Evolutionary conservation across 768 basidiomycete species (phyloP).

Genomic region (Phlegmacium glaucopus): DNA sequence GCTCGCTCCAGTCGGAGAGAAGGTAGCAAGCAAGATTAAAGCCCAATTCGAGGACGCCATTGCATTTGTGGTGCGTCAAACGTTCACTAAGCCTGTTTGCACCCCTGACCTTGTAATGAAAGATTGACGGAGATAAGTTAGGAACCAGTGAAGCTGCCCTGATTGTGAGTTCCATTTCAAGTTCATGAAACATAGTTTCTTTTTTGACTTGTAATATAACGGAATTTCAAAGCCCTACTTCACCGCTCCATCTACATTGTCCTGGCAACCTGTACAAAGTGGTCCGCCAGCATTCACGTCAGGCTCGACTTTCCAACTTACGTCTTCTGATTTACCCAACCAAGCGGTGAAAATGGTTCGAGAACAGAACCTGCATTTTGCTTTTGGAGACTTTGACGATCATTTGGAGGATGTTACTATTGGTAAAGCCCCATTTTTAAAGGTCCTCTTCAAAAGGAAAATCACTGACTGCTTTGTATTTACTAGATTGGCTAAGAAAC

Average conservation of each 20-base stretch:
- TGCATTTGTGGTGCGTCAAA: conserved; percentile 61
- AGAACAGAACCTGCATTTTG: conserved; percentile 46
- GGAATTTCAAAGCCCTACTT: conserved; percentile 45
- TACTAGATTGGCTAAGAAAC: conserved; percentile 44
- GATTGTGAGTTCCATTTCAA: conserved; percentile 41
- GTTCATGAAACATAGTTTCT: neutral
- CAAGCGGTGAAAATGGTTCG: conserved; percentile 48
- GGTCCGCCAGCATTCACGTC: conserved; percentile 39
- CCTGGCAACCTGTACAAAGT: conserved; percentile 46
- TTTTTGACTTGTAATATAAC: neutral
- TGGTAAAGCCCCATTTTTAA: conserved; percentile 31
- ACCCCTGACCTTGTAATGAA: conserved; percentile 1
- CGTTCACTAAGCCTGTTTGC: neutral
- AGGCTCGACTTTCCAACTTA: conserved; percentile 45
- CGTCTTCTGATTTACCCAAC: conserved; percentile 39
- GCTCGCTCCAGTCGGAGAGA: conserved; percentile 65
- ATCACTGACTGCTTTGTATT: neutral
- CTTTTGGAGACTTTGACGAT: conserved; percentile 80
- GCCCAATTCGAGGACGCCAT: conserved; percentile 55
- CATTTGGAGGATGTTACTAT: conserved; percentile 72
- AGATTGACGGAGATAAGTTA: conserved; percentile 63
- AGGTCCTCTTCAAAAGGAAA: neutral
- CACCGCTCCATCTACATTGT: conserved; percentile 31
- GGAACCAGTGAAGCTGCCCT: conserved; percentile 51
- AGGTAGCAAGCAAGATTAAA: conserved; percentile 53